A percentile compares a stretch with the other conserved stretches of the same genome.
Evolutionary conservation across 129 eudicot genomes (phyloP).

Genomic region (Apium graveolens): DNA sequence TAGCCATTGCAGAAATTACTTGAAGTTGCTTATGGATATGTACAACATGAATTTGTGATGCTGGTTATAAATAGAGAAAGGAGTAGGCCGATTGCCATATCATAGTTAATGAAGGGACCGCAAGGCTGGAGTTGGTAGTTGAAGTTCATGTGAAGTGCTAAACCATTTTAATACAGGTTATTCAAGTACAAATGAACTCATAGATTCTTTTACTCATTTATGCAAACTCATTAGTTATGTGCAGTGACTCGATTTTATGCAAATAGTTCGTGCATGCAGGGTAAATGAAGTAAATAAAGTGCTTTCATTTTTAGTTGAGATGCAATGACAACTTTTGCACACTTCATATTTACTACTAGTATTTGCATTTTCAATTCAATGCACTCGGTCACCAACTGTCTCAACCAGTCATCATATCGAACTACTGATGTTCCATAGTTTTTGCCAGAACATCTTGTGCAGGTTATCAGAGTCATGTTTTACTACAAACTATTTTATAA

Average conservation of each 20-base stretch:
- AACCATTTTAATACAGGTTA: background rate
- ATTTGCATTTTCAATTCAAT: background rate
- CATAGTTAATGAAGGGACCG: background rate
- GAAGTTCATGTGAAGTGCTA: background rate
- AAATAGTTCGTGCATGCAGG: background rate
- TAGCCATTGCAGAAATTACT: conserved; percentile 14
- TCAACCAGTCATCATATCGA: background rate
- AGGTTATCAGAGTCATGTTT: no score
- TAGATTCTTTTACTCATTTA: background rate
- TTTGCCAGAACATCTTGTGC: background rate
- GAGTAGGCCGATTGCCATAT: background rate
- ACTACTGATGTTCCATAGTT: no score
- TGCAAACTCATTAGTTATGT: background rate
- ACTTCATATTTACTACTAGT: background rate
- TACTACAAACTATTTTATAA: no score
- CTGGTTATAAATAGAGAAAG: conserved; percentile 18
- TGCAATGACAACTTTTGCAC: background rate
- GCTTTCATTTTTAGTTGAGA: background rate
- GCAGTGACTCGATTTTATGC: background rate
- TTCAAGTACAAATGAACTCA: background rate
- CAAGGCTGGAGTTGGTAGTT: conserved; percentile 2
- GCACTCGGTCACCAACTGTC: background rate
- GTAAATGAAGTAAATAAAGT: background rate
- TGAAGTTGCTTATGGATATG: background rate
- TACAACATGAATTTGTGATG: background rate